These are phyloP conservation scores for Ramaria rubella DNA, from an alignment of 768 basidiomycete species.

Conservation along the genomic window DNA sequence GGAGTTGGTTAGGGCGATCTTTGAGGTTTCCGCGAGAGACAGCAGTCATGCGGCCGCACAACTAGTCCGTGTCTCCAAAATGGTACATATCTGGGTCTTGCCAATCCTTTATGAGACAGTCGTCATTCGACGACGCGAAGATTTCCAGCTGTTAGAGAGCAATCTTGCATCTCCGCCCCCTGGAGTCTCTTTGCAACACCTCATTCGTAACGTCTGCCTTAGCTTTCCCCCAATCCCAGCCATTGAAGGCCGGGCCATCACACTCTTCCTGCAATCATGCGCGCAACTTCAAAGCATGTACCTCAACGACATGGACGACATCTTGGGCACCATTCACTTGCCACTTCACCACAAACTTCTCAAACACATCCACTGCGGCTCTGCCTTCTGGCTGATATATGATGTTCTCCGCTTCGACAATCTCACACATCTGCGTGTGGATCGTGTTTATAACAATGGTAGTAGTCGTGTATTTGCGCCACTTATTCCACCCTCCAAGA, in stretches of 20 bases:
- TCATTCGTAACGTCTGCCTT: slow-evolving; percentile 3
- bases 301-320: not conserved
- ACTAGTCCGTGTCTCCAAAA: not conserved
- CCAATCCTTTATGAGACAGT: slow-evolving; percentile 8
- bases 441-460: not conserved
- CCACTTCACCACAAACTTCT: not conserved
- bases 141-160: not conserved
- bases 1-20: slow-evolving; percentile 2
- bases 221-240: not conserved
- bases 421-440: slow-evolving; percentile 6
- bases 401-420: not conserved
- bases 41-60: not conserved
- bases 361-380: slow-evolving; percentile 4
- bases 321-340: not conserved
- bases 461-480: not conserved
- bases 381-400: not conserved
- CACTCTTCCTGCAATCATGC: not conserved
- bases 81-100: slow-evolving; percentile 5
- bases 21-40: not conserved
- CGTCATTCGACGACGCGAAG: not conserved
- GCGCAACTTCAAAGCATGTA: not conserved
- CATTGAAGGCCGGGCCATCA: not conserved
- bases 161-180: not conserved
- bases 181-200: not conserved
- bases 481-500: not conserved